Base-by-base conservation (phyloP, 1,284 basidiomycete species). In the Sporisorium exsertum region DNA sequence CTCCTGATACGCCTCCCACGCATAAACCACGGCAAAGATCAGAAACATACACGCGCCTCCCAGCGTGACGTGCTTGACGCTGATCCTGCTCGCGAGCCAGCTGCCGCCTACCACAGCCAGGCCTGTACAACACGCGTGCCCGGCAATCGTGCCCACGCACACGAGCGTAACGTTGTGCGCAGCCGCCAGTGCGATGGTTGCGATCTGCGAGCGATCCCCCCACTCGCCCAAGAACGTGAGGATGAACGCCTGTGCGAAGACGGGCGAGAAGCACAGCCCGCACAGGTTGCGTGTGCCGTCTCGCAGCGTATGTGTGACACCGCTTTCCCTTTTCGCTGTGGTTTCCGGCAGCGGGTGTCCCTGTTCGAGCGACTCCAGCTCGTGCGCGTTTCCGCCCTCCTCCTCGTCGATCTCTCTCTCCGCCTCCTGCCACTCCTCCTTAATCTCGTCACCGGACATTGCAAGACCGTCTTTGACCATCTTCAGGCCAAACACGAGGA, bases 181-280 rank as follows among this genome's bases (percentile, higher is more conserved):
- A 37, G 96, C 95, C 1, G 93, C 97, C 53, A 99, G 88, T 2
- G 94, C 95, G 77, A 99, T 97, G 0, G 96, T 99, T 0, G 97
- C 93, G 79, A 99, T 96, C 87, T 99, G 97, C 83, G 93, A 95
- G 49, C 96, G 88, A 87, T 99, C 97, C 1, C 96, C 97, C 96
- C 96, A 99, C 86, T 99, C 96, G 24, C 95, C 97, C 13, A 99
- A 88, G 87, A 99, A 99, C 0, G 96, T 98, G 63, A 99, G 88
- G 42, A 96, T 88, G 80, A 99, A 99, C 0, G 94, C 91, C 86
- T 99, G 95, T 2, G 96, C 94, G 81, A 97, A 97, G 1, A 97
- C 93, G 0, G 96, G 97, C 0, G 92, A 94, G 20, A 97, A 88
- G 76, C 95, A 87, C 27, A 97, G 87, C 78, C 91, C 91, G 85